Conservation (phyloP, 1,284 basidiomycete genomes). For the Schizophyllum amplum region DNA sequence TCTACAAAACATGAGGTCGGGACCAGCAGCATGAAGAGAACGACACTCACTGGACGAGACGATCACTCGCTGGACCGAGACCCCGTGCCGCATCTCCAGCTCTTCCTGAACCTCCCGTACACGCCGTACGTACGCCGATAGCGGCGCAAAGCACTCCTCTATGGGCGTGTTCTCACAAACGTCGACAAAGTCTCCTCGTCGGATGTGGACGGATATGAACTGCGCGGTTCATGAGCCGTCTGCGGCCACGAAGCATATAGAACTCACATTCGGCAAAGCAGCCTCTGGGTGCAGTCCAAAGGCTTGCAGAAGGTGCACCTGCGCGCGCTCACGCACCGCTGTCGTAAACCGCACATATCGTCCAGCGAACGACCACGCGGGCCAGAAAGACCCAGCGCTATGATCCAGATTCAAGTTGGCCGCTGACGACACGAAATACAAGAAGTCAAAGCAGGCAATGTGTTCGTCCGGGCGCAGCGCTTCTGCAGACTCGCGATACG, state of each 20-base stretch:
- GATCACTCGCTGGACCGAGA: constrained; percentile 22
- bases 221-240: constrained; percentile 6
- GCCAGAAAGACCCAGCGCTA: constrained; percentile 19
- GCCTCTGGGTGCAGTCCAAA: background rate
- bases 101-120: constrained; percentile 29
- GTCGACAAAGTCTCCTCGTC: constrained; percentile 35
- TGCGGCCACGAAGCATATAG: background rate
- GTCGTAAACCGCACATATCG: constrained; percentile 22
- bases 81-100: constrained; percentile 19
- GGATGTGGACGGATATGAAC: constrained; percentile 39
- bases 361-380: constrained; percentile 38
- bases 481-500: background rate
- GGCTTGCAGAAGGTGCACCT: background rate
- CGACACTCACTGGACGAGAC: constrained; percentile 23
- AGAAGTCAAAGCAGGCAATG: constrained; percentile 32
- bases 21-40: constrained; percentile 2
- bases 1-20: constrained; percentile 21
- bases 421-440: constrained; percentile 27
- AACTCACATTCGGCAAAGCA: background rate
- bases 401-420: constrained; percentile 23
- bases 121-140: constrained; percentile 28
- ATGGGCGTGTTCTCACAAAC: constrained; percentile 18
- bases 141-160: constrained; percentile 31
- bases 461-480: constrained; percentile 26
- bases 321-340: background rate